Evolutionary conservation across 345 rosid genomes (phyloP), one percentile per base, ranked within the genome.

Genomic region (Populus tremula): DNA sequence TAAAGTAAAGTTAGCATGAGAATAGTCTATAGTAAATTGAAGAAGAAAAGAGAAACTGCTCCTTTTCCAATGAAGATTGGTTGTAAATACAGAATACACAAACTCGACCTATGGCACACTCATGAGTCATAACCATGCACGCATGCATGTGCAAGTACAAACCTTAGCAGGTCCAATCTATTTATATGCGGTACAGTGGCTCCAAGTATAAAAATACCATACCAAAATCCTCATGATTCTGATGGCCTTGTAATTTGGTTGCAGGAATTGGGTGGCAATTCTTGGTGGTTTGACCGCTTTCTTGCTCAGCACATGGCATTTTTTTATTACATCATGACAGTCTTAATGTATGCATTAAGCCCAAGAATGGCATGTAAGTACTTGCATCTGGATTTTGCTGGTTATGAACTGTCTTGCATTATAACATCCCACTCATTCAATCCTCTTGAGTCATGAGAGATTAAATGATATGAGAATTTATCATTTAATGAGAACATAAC

Each of bases 291-390:
- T 72, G 99, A 93, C 77, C 97, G 99, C 45, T 85, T 96, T 78
- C 94, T 96, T 71, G 91, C 97, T 35, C 94, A 92, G 77, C 90
- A 89, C 82, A 82, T 92, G 66, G 99, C 99, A 61, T 21, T 91
- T 45, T 81, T 88, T 76, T 96, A 96, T 78, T 93, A 96, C 80
- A 70, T 96, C 69, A 91, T 96, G 99, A 96, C 99, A 3, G 94
- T 86, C 36, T 65, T 92, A 77, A 89, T 96, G 93, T 96, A 96
- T 83, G 84, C 88, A 33, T 0, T 96, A 72, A 96, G 99, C 87
- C 99, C 99, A 49, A 89, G 99, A 86, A 96, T 93, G 99, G 98
- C 99, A 81, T 93, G 98, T 96, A 88, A 90, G 98, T 87, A 65
- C 29, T 7, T 12, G 13, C 47, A 71, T 67, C 59, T 73, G 62